Evolutionary conservation across 805 yeast species (phyloP), one percentile per base, ranked within the genome.

Genomic region (Maudiozyma saulgeensis): DNA sequence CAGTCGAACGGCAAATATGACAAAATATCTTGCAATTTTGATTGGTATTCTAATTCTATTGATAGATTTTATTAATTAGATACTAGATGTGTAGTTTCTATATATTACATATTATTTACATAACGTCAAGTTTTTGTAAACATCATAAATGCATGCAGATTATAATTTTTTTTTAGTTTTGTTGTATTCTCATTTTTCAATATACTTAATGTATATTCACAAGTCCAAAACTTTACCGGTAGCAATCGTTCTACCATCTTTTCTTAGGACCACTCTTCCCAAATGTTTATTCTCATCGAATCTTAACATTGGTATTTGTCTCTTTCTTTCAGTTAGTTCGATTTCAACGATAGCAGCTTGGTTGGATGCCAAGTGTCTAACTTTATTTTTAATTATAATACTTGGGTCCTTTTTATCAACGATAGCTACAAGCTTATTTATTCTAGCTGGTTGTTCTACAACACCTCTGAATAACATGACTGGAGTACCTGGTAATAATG

Each of bases 171-270:
- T 6, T 28, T 11, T 28, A 2, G 32, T 28, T 28, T 28, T 28
- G 32, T 28, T 28, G 3, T 28, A 28, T 35, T 35, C 15, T 15
- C 7, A 16, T n/a, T 35, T 35, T 16, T 35, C 18, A 8, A 13
- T 35, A 15, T 35, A 15, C 16, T n/a, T n/a, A 35, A n/a, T 35
- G 18, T n/a, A 35, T 15, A 35, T 15, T 35, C 46, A 34, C 1
- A 44, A 56, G 73, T 87, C 86, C 53, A 95, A 84, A 60, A 91
- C 86, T 68, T 87, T 85, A 68, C 99, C 99, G 64, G 93, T 91
- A 53, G 98, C 99, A 69, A 93, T 88, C 44, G 99, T 91, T 59
- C 81, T 82, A 60, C 98, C 99, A 71, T 93, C 98, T 71, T 93
- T 98, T 77, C 99, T 88, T 66, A 93, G 77, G 19, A 98, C 89